Evolutionary conservation across 805 yeast genomes (phyloP), one percentile per base, ranked within the genome.

Genomic region (Cyberlindnera mississippiensis): DNA sequence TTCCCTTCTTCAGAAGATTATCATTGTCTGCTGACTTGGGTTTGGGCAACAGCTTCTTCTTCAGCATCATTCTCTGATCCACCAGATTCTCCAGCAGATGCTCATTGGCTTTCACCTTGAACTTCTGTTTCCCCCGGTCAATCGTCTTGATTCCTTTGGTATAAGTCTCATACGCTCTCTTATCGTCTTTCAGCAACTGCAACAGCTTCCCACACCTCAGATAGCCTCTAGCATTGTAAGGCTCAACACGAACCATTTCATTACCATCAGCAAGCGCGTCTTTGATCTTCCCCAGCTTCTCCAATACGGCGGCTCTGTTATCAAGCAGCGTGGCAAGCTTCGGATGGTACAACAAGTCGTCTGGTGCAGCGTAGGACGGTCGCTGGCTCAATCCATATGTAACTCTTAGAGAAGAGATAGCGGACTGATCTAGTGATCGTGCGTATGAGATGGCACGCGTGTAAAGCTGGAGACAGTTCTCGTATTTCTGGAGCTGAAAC

Each of bases 221-320:
- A 19, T 57, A 56, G 1, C 60, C 57, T 28, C 51, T 50, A 2
- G 53, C 41, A 19, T 50, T 55, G 38, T 47, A 57, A 4, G 60
- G 60, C 28, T 57, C 61, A 13, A 49, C 33, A 4, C 44, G 39
- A 7, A 52, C 38, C 33, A 45, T 43, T 16, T 45, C 35, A 9
- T 44, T 30, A 2, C 55, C 51, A 22, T 57, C 61, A 1, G 19
- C 14, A 15, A 55, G 16, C 1, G 60, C 58, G 6, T 47, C 48
- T 2, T 33, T 32, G 4, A 18, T 16, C 16, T 38, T 40, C 2
- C 41, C 34, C 18, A 46, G 24, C 30, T 51, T 56, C 39, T 53
- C 55, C 17, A 41, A 40, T 1, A 50, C 45, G 2, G 57, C 55
- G 9, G 59, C 55, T 16, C 61, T 38, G 26, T 47, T 42, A 29